Conservation (phyloP, 441 rosid species). For the Eutrema salsugineum region DNA sequence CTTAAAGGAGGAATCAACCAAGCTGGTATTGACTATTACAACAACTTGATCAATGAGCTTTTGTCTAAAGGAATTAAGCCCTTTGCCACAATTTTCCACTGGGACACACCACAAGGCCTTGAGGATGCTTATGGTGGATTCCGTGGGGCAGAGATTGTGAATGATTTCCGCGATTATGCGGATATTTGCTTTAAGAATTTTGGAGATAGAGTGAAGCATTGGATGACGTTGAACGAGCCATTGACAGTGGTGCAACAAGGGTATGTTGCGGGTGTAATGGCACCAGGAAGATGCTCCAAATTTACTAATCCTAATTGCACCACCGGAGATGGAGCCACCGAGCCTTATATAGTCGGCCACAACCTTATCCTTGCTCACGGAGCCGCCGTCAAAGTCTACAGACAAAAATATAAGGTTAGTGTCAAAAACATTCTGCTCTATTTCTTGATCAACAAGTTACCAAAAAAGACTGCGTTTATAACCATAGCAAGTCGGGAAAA, state of each 20-base stretch:
- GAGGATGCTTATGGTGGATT: constrained; percentile 57
- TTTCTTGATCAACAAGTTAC: background rate
- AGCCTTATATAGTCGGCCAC: constrained; percentile 65
- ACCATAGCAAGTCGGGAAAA: background rate
- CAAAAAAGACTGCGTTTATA: background rate
- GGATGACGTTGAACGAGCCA: constrained; percentile 79
- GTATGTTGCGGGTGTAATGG: constrained; percentile 28
- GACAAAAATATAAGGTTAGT: constrained; percentile 45
- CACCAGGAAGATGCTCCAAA: constrained; percentile 60
- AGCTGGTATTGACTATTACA: constrained; percentile 45
- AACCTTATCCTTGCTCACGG: constrained; percentile 69
- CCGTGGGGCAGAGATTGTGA: constrained; percentile 36
- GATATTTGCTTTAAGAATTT: constrained; percentile 57
- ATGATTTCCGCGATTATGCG: constrained; percentile 45
- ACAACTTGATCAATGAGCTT: constrained; percentile 51
- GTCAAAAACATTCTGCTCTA: background rate
- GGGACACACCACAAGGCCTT: constrained; percentile 51
- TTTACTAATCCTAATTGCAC: constrained; percentile 45
- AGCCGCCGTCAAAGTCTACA: constrained; percentile 51
- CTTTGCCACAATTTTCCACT: constrained; percentile 48
- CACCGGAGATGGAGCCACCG: constrained; percentile 56
- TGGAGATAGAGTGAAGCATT: constrained; percentile 71
- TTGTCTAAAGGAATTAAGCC: constrained; percentile 45
- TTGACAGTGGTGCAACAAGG: constrained; percentile 34
- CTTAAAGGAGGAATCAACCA: constrained; percentile 51